A percentile compares a stretch with the other conserved stretches of the same genome.
Evolutionary conservation across 2,329 filamentous ascomycete genomes (phyloP).

Genomic region (Beauveria sp.): DNA sequence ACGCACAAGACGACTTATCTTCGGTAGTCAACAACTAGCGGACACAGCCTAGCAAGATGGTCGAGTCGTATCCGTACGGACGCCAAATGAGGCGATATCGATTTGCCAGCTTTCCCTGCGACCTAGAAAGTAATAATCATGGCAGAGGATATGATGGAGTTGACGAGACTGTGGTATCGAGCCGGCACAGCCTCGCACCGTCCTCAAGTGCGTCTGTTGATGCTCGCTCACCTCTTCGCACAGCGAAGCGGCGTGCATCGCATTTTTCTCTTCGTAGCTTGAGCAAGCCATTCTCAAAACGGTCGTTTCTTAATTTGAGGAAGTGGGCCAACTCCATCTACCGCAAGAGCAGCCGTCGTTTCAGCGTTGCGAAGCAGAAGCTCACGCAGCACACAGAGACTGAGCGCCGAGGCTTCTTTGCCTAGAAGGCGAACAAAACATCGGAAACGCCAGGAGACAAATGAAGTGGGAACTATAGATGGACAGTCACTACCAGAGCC

Average conservation of each 20-base stretch:
- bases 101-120: not conserved
- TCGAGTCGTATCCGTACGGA: not conserved
- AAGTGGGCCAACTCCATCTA: conserved; percentile 23
- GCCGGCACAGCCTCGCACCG: conserved; percentile 3
- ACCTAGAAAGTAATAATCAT: not conserved
- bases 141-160: conserved; percentile 5
- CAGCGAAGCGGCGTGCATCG: conserved; percentile 25
- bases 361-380: conserved; percentile 20
- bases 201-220: conserved; percentile 2
- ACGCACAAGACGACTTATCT: conserved; percentile 19
- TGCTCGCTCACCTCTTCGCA: conserved; percentile 10
- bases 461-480: conserved; percentile 17
- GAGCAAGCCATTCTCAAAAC: conserved; percentile 19
- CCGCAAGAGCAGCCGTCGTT: conserved; percentile 18
- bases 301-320: conserved; percentile 21
- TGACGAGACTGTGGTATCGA: not conserved
- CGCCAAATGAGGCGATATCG: not conserved
- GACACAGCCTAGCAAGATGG: conserved; percentile 15
- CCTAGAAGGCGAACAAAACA: conserved; percentile 21
- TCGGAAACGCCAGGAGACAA: conserved; percentile 18
- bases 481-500: conserved; percentile 15
- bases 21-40: conserved; percentile 20
- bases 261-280: conserved; percentile 23
- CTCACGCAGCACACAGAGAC: conserved; percentile 20
- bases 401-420: conserved; percentile 20